phyloP scores from a whole-genome alignment of 176 grass and related monocot species.

The Avena insularis region DNA sequence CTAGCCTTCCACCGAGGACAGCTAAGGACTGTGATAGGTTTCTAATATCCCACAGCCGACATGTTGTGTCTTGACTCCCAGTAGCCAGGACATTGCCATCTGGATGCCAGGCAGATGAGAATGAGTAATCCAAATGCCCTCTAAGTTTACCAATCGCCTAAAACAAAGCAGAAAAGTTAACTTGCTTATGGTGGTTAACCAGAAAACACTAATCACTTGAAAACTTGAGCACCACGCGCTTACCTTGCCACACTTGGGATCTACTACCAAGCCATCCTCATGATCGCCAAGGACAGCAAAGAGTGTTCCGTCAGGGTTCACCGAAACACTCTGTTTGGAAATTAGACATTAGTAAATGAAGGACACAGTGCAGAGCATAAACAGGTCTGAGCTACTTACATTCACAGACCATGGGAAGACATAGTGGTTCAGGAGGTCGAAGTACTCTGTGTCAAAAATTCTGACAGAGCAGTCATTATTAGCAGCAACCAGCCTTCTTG shows the following conservation, averaged over 20 bases:
- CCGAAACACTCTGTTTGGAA: constrained; percentile 65
- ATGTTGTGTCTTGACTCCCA: constrained; percentile 94
- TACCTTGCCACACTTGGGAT: constrained; percentile 83
- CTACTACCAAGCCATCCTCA: constrained; percentile 66
- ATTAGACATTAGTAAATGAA: constrained; percentile 1
- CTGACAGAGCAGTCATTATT: constrained; percentile 86
- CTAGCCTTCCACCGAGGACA: constrained; percentile 80
- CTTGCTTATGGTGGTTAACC: constrained; percentile 14
- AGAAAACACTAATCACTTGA: not conserved
- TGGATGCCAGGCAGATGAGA: constrained; percentile 92
- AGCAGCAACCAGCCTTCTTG: constrained; percentile 66
- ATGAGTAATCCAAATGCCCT: constrained; percentile 90
- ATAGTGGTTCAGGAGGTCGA: constrained; percentile 59
- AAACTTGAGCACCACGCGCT: not conserved
- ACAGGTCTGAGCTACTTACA: constrained; percentile 54
- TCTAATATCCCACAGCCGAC: constrained; percentile 88
- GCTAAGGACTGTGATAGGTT: constrained; percentile 73
- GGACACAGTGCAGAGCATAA: constrained; percentile 25
- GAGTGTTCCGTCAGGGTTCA: constrained; percentile 81
- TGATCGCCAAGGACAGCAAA: constrained; percentile 86
- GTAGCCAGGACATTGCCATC: constrained; percentile 68
- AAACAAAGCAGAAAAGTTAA: constrained; percentile 18
- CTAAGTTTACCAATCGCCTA: constrained; percentile 65
- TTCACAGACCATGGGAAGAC: constrained; percentile 87
- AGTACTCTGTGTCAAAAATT: constrained; percentile 75